phyloP scores from a whole-genome alignment of 2,329 filamentous ascomycete species.

The Drechslerella stenobrocha region DNA sequence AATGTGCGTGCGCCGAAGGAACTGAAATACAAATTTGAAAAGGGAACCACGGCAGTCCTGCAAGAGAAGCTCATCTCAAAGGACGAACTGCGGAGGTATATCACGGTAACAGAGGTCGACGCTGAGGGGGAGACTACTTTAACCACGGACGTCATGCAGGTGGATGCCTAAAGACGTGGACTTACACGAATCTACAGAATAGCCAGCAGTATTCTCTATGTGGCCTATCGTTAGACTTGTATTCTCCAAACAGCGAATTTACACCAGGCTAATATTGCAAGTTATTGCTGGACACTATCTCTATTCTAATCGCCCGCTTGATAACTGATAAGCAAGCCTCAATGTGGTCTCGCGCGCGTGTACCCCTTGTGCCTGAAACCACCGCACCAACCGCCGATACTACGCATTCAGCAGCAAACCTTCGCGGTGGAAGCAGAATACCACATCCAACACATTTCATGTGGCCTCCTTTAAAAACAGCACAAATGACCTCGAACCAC shows the following conservation, averaged over 20 bases:
- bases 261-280: no score
- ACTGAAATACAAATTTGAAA: conserved; percentile 85
- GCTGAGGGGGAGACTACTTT: conserved; percentile 65
- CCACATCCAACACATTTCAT: conserved; percentile 39
- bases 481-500: conserved; percentile 28
- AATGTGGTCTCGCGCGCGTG: no score
- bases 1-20: conserved; percentile 90
- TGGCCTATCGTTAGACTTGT: neutral
- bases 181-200: neutral
- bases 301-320: no score
- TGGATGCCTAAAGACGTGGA: conserved; percentile 61
- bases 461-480: neutral
- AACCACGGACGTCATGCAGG: conserved; percentile 62
- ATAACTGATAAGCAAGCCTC: no score
- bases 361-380: conserved; percentile 14
- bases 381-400: conserved; percentile 33
- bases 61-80: conserved; percentile 96
- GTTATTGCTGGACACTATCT: no score
- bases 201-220: conserved; percentile 1
- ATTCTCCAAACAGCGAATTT: neutral
- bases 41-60: conserved; percentile 91
- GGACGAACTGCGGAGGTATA: conserved; percentile 90
- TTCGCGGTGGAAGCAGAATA: conserved; percentile 13
- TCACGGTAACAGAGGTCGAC: conserved; percentile 83
- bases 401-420: conserved; percentile 39